These are phyloP conservation scores for Achlya hypogyna DNA, from an alignment of 352 stramenopile genomes.

Conservation along the genomic window DNA sequence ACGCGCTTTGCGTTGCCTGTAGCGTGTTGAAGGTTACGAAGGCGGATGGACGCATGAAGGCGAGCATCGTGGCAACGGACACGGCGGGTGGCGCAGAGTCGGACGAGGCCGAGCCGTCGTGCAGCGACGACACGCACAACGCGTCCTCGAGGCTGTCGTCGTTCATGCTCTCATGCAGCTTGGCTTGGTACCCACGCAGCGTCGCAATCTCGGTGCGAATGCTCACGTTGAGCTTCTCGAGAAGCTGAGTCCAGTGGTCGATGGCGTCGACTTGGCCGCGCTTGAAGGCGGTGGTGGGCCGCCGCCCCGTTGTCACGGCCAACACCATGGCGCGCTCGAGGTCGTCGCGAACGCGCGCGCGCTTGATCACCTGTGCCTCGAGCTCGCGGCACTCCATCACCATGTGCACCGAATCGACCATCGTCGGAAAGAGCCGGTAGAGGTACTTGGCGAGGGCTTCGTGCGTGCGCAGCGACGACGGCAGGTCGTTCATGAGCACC, in stretches of 20 bases:
- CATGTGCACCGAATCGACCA: conserved; percentile 61
- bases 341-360: conserved; percentile 52
- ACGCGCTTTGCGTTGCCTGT: conserved; percentile 56
- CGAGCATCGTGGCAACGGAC: conserved; percentile 20
- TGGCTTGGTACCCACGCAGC: conserved; percentile 21
- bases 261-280: conserved; percentile 48
- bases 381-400: conserved; percentile 64
- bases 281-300: conserved; percentile 28
- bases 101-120: conserved; percentile 7
- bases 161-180: conserved; percentile 19
- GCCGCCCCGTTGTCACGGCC: conserved; percentile 47
- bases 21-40: conserved; percentile 79
- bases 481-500: conserved; percentile 66
- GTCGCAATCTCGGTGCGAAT: conserved; percentile 46
- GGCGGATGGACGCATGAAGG: conserved; percentile 59
- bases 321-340: conserved; percentile 57
- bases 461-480: conserved; percentile 57
- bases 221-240: conserved; percentile 55
- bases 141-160: conserved; percentile 26
- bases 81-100: neutral
- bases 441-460: conserved; percentile 72
- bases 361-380: conserved; percentile 61
- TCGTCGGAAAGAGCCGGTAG: conserved; percentile 56
- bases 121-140: neutral
- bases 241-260: conserved; percentile 48